Base-by-base conservation (phyloP, 192 early-diverging fungal genomes). In the Neocallimastix lanati region DNA sequence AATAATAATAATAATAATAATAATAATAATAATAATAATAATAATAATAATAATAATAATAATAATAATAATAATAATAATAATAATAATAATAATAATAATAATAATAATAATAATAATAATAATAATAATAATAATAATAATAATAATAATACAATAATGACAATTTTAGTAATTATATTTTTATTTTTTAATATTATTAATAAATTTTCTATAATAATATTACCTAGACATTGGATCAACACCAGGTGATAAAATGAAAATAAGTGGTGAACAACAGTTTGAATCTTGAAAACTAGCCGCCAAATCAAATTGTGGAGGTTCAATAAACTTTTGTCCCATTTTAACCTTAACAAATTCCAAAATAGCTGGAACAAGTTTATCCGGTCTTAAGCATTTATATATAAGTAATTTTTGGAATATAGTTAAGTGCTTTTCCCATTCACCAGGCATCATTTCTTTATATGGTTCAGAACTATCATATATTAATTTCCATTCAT, bases 241-340 rank as follows among this genome's bases (percentile, higher is more conserved):
- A 13, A 91, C 89, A 29, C 89, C 89, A 28, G 89, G 89, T 28
- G 88, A 90, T 21, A 91, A 78, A 79, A 91, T 88, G 80, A 91
- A 91, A 28, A 91, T 87, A n/a, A 91, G 81, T 12, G 89, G 87
- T 12, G 84, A 82, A 29, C 84, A 81, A 78, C 86, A 81, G 79
- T 82, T 91, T 14, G 89, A 88, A 79, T 91, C 89, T 30, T 91
- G 88, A 79, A 83, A 91, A 85, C 88, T 90, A 58, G 85, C 89
- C 6, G 83, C 84, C 37, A 91, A 78, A 80, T 91, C 88, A 82
- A 91, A 91, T 29, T 87, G 88, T 6, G 89, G 89, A 28, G 89
- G 89, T 82, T 91, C 89, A 76, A 91, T 90, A 81, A 91, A 91
- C 81, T 90, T 91, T 76, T 91, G 89, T 2, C 89, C 89, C 38